Base-by-base conservation (phyloP, 331 rosid species). In the Phaseolus coccineus region DNA sequence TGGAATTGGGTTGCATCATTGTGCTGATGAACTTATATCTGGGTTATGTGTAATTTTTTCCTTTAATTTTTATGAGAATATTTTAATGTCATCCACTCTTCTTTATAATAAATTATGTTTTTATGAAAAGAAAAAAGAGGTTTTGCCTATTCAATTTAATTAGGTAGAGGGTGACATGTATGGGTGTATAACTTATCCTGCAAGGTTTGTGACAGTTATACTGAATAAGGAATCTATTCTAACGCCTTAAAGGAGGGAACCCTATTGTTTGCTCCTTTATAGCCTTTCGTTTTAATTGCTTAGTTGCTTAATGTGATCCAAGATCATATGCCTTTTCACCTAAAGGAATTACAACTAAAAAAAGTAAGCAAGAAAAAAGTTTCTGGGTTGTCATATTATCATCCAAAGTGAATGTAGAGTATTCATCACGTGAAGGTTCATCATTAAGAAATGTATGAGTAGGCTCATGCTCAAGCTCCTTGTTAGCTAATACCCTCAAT, bases 171-270 rank as follows among this genome's bases (percentile, higher is more conserved):
- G 16, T 40, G 31, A 13, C 37, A 19, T 22, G 71, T 42, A 5
- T 42, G 3, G 3, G 14, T 33, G 11, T 22, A 46, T 19, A 25
- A 27, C 73, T 46, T 46, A 44, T 13, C 5, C 3, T 13, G 40
- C 57, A 25, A 46, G 40, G 24, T 14, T 44, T 46, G 24, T 42
- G 13, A 67, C 19, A 27, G 44, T 68, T 68, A 13, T 6, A 27
- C 39, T 27, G 24, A 44, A 40, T 67, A 67, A 67, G 72, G 72
- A 40, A 67, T 66, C 53, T 5, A 42, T 67, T 67, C 72, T 67
- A 42, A 10, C 25, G 55, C 55, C 50, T 27, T 13, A 9, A 57
- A 5, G 35, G n/a, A 66, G 35, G 42, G 62, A 24, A 56, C 10
- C 56, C 46, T 30, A 15, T 28, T 66, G 48, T 56, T 46, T 12